Conservation (phyloP, 1,284 basidiomycete genomes). For the Thelephora terrestris region DNA sequence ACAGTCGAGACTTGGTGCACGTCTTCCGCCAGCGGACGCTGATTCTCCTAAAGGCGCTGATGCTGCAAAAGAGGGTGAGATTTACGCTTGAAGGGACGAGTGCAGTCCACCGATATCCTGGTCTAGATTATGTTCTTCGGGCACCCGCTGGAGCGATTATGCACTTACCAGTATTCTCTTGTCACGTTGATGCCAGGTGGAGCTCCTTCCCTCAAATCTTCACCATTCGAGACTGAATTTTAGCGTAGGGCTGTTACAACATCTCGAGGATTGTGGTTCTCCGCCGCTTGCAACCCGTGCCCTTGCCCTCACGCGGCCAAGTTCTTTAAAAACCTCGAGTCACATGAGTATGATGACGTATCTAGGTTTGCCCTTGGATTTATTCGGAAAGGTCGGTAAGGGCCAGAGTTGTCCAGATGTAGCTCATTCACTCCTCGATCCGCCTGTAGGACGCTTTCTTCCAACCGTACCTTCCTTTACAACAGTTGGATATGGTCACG, state of each 20-base stretch:
- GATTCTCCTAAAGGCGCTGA: conserved; percentile 89
- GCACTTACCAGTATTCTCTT: conserved; percentile 96
- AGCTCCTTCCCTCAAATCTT: conserved; percentile 11
- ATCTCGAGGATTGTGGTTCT: conserved; percentile 86
- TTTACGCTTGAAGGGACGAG: background rate
- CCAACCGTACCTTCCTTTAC: conserved; percentile 94
- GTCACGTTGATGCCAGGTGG: conserved; percentile 74
- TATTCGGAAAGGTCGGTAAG: conserved; percentile 64
- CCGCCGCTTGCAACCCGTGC: conserved; percentile 73
- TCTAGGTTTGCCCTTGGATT: conserved; percentile 81
- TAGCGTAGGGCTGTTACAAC: conserved; percentile 66
- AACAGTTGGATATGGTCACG: conserved; percentile 87
- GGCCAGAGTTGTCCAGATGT: background rate
- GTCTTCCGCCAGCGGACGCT: conserved; percentile 91
- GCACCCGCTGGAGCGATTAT: conserved; percentile 92
- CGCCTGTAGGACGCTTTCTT: conserved; percentile 76
- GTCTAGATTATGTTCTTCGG: conserved; percentile 91
- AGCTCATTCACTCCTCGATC: background rate
- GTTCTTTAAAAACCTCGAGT: conserved; percentile 83
- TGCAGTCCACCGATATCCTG: background rate
- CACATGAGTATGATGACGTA: conserved; percentile 86
- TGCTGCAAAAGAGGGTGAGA: conserved; percentile 79
- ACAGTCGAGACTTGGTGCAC: conserved; percentile 81
- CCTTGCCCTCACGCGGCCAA: conserved; percentile 58
- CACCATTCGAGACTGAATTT: background rate